phyloP scores from a whole-genome alignment of 208 protist genomes.

The Trypanosoma melophagium region DNA sequence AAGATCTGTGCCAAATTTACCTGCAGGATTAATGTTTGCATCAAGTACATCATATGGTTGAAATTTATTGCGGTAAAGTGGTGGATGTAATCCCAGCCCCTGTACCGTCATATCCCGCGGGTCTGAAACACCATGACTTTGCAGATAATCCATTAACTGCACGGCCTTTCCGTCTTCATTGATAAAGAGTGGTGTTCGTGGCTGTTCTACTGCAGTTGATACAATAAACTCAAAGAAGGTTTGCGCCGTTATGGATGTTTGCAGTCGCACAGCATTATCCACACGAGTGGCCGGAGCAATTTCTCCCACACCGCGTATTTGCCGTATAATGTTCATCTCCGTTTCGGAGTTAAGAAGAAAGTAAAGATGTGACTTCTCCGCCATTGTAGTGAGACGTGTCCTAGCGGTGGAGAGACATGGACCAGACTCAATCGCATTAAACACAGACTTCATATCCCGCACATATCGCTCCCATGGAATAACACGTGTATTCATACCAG shows the following conservation, averaged over 20 bases:
- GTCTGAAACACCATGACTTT: conserved; percentile 52
- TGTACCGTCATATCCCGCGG: conserved; percentile 79
- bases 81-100: conserved; percentile 87
- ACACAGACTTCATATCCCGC: conserved; percentile 59
- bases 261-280: conserved; percentile 67
- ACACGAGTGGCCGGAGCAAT: conserved; percentile 70
- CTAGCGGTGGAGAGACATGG: conserved; percentile 83
- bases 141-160: conserved; percentile 65
- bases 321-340: conserved; percentile 50
- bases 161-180: conserved; percentile 32
- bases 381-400: conserved; percentile 68
- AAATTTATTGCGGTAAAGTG: conserved; percentile 83
- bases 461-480: conserved; percentile 79
- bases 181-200: conserved; percentile 58
- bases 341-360: conserved; percentile 72
- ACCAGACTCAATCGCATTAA: conserved; percentile 77
- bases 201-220: conserved; percentile 61
- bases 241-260: conserved; percentile 65
- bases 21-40: conserved; percentile 68
- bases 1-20: conserved; percentile 61
- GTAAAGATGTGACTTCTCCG: conserved; percentile 85
- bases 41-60: conserved; percentile 80
- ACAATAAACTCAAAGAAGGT: conserved; percentile 72
- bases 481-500: conserved; percentile 61
- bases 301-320: conserved; percentile 56